Base-by-base conservation (phyloP, 441 rosid genomes). In the Euphorbia celastroides region DNA sequence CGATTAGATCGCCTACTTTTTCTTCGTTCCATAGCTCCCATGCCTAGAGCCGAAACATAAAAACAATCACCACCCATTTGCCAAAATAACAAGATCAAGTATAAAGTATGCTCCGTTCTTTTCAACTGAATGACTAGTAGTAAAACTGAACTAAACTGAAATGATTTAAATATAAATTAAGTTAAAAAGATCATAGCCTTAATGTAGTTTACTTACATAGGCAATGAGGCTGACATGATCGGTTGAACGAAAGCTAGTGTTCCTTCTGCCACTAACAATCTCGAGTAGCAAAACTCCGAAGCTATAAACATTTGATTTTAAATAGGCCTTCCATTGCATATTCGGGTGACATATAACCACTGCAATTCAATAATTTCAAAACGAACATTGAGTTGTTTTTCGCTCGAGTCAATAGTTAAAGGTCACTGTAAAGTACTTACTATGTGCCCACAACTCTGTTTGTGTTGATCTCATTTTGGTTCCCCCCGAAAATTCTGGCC, bases 331-430 rank as follows among this genome's bases (percentile, higher is more conserved):
- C 88, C 67, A 83, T 41, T 22, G 90, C 92, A 70, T 87, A 89
- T 68, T 87, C 93, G 0, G 88, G 96, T n/a, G 90, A 78, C 85
- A 89, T 89, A 70, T 85, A 86, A 17, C 96, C 90, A 38, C 89
- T 86, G 79, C 74, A 67, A 70, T 66, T 26, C 13, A 17, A 17
- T 14, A 6, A 23, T 17, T 30, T 38, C 2, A 3, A 38, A 9
- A 38, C 8, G 5, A 1, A 38, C 5, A 38, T 3, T 38, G 8
- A 38, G 12, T n/a, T 7, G 12, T 38, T 38, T 9, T 14, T 3
- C 2, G 7, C 11, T 9, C 44, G 11, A 38, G 7, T 38, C 44
- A 9, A 38, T 7, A 38, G 11, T 9, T 7, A 38, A 7, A 38
- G 5, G 11, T 34, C 9, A 34, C 9, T 38, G 38, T 4, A 3